Evolutionary conservation across 257 asterid species (phyloP).

Genomic region (Euphrasia confusa): DNA sequence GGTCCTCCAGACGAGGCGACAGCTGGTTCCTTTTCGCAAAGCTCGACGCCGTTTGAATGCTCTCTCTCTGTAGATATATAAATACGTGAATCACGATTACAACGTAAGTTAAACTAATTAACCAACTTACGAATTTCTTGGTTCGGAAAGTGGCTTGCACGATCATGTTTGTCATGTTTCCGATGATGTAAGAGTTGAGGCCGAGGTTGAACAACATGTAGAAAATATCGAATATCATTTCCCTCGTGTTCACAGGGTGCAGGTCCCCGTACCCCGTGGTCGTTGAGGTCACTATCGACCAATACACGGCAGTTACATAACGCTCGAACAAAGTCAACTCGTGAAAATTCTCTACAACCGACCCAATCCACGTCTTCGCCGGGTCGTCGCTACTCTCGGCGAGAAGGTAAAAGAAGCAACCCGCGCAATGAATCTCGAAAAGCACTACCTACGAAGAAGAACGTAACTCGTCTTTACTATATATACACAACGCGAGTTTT

Average conservation of each 20-base stretch:
- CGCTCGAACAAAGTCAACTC: neutral
- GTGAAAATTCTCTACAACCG: neutral
- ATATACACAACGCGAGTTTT: neutral
- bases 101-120: no score
- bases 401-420: constrained; percentile 5
- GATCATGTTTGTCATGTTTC: constrained; percentile 12
- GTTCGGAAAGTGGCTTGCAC: constrained; percentile 7
- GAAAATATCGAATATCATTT: constrained; percentile 1
- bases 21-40: constrained; percentile 69
- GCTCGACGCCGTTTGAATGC: constrained; percentile 65
- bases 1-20: constrained; percentile 65
- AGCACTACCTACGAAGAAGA: neutral
- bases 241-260: neutral
- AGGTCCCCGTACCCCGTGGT: neutral
- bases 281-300: neutral
- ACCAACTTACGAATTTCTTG: constrained; percentile 13
- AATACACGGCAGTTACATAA: neutral
- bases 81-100: neutral
- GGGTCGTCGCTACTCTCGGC: neutral
- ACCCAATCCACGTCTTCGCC: neutral
- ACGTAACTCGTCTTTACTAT: no score
- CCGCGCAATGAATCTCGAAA: neutral
- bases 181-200: neutral
- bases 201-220: neutral
- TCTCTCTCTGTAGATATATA: constrained; percentile 52